These are phyloP conservation scores for Skeletonema marinoi DNA, from an alignment of 108 stramenopile species.

Conservation along the genomic window DNA sequence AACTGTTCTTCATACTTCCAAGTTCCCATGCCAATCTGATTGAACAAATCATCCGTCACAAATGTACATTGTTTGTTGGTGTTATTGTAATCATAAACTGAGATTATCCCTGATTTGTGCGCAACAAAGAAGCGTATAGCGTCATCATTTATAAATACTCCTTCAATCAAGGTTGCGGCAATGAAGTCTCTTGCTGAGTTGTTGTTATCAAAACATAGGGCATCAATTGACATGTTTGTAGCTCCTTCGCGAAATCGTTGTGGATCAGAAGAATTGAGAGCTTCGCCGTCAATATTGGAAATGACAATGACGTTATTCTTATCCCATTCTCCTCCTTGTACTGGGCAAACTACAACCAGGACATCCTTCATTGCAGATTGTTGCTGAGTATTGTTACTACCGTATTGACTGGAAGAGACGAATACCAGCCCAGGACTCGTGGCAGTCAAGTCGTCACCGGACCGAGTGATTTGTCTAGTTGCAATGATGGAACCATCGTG, in stretches of 20 bases:
- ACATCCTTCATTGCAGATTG: conserved; percentile 38
- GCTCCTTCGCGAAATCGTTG: conserved; percentile 52
- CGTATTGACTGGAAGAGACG: conserved; percentile 8
- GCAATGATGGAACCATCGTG: conserved; percentile 64
- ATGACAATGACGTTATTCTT: conserved; percentile 53
- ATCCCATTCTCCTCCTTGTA: conserved; percentile 17
- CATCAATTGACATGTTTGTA: conserved; percentile 57
- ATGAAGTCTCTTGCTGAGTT: neutral
- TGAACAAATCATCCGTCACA: conserved; percentile 31
- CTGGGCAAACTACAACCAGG: conserved; percentile 34
- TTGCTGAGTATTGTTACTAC: conserved; percentile 8
- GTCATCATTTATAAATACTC: conserved; percentile 18
- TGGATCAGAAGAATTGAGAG: conserved; percentile 55
- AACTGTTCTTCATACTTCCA: conserved; percentile 7
- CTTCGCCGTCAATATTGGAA: conserved; percentile 64
- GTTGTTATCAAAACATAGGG: conserved; percentile 9
- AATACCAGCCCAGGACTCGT: conserved; percentile 2
- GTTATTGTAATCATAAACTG: conserved; percentile 51
- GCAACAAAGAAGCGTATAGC: conserved; percentile 51
- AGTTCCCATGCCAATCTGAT: conserved; percentile 1
- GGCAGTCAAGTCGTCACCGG: neutral
- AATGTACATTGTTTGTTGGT: conserved; percentile 17
- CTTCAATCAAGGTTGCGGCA: conserved; percentile 8
- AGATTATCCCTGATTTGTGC: conserved; percentile 21
- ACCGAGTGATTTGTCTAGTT: conserved; percentile 50